A percentile compares a stretch with the other conserved stretches of the same genome.
Evolutionary conservation across 139 green algal genomes (phyloP).

Genomic region (Ostreobium quekettii): DNA sequence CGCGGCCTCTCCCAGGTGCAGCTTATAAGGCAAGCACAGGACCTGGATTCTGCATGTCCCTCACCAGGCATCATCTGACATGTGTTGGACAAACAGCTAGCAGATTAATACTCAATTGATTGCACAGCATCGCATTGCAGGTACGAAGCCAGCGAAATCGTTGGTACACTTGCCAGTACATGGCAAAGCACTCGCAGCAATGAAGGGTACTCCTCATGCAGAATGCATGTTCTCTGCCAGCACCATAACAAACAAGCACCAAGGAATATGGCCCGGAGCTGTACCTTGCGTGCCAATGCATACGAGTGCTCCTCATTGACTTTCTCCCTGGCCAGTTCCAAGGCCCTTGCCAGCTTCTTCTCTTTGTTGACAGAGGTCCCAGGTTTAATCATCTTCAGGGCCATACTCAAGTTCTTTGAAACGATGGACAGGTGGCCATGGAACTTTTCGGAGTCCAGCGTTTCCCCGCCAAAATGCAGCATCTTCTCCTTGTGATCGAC

Average conservation of each 20-base stretch:
- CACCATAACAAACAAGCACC: background rate
- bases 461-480: constrained; percentile 77
- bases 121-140: background rate
- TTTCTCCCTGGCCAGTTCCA: constrained; percentile 34
- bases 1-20: too few relatives aligned
- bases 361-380: constrained; percentile 23
- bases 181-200: constrained; percentile 2
- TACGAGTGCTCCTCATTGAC: constrained; percentile 70
- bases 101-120: too few relatives aligned
- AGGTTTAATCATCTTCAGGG: constrained; percentile 45
- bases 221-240: background rate
- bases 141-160: background rate
- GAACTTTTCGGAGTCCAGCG: constrained; percentile 48
- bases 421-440: constrained; percentile 38
- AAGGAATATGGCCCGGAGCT: too few relatives aligned
- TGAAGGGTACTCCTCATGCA: background rate
- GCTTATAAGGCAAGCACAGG: too few relatives aligned
- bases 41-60: too few relatives aligned
- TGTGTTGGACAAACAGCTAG: too few relatives aligned
- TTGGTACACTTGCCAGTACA: background rate
- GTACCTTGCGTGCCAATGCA: constrained; percentile 65
- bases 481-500: constrained; percentile 86
- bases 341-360: constrained; percentile 23
- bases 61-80: too few relatives aligned
- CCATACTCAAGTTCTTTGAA: constrained; percentile 59